Evolutionary conservation across 176 grass and related monocot genomes (phyloP).

Genomic region (Echinochloa phyllopogon): DNA sequence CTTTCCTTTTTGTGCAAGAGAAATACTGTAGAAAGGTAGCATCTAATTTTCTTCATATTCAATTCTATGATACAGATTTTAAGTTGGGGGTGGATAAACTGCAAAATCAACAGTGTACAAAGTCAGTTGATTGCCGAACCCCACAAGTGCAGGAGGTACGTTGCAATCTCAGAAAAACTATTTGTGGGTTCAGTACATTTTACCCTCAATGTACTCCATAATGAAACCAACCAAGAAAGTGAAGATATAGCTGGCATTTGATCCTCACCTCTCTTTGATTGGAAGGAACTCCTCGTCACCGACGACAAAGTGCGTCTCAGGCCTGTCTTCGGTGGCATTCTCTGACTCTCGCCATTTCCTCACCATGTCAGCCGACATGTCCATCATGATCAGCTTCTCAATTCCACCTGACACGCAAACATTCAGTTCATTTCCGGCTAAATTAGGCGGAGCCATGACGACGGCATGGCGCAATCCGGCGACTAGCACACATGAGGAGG

Average conservation of each 20-base stretch:
- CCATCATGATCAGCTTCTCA: slow-evolving; percentile 95
- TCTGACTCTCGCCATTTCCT: slow-evolving; percentile 68
- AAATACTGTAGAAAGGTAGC: too few species aligned
- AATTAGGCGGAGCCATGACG: background rate
- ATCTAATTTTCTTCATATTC: background rate
- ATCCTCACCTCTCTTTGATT: slow-evolving; percentile 79
- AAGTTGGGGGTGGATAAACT: background rate
- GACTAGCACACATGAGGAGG: background rate
- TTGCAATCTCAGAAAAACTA: background rate
- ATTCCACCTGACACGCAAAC: slow-evolving; percentile 71
- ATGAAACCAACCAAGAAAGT: background rate
- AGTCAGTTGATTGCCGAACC: background rate
- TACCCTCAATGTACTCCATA: background rate
- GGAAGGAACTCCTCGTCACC: slow-evolving; percentile 92
- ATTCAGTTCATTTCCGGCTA: background rate
- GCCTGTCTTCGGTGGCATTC: slow-evolving; percentile 32
- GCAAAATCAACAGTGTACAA: background rate
- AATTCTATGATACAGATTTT: background rate
- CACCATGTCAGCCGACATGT: slow-evolving; percentile 89
- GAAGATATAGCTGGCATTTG: background rate
- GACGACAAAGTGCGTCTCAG: slow-evolving; percentile 64
- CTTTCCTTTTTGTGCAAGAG: background rate
- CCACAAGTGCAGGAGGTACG: background rate
- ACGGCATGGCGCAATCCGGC: background rate
- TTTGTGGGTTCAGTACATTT: background rate